Conservation (phyloP, 345 rosid genomes). For the Eucalyptus marginata region DNA sequence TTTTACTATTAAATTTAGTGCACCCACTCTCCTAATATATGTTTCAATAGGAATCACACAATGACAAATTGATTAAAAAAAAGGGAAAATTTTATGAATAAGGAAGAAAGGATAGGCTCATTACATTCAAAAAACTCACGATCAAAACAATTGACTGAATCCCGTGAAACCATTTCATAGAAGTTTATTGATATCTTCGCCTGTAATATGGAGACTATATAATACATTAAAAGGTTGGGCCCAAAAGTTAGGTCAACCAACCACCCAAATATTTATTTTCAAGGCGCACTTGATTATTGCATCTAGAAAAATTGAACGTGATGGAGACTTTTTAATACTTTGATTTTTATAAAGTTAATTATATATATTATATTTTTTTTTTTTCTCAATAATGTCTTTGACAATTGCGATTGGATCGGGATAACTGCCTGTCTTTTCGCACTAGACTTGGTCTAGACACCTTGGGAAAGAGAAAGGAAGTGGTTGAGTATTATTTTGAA, state of each 20-base stretch:
- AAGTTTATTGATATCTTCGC: too few relatives aligned
- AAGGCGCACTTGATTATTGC: background rate
- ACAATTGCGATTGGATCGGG: background rate
- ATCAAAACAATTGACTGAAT: rapidly evolving
- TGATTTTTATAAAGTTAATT: background rate
- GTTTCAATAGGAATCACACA: rapidly evolving
- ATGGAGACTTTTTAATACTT: background rate
- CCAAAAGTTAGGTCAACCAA: background rate
- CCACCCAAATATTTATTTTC: background rate
- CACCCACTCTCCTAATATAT: too few relatives aligned
- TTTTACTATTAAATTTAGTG: background rate
- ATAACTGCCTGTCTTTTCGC: background rate
- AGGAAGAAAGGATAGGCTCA: too few relatives aligned
- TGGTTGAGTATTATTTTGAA: background rate
- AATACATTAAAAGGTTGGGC: background rate
- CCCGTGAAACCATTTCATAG: rapidly evolving
- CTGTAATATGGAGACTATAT: background rate
- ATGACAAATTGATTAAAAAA: rapidly evolving
- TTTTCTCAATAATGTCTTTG: background rate
- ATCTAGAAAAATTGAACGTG: background rate
- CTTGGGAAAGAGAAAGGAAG: background rate
- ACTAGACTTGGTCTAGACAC: background rate
- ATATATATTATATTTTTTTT: background rate
- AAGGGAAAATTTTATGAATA: too few relatives aligned
- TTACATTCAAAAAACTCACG: rapidly evolving